A percentile compares a stretch with the other conserved stretches of the same genome.
Evolutionary conservation across 441 rosid species (phyloP).

Genomic region (Hura crepitans): DNA sequence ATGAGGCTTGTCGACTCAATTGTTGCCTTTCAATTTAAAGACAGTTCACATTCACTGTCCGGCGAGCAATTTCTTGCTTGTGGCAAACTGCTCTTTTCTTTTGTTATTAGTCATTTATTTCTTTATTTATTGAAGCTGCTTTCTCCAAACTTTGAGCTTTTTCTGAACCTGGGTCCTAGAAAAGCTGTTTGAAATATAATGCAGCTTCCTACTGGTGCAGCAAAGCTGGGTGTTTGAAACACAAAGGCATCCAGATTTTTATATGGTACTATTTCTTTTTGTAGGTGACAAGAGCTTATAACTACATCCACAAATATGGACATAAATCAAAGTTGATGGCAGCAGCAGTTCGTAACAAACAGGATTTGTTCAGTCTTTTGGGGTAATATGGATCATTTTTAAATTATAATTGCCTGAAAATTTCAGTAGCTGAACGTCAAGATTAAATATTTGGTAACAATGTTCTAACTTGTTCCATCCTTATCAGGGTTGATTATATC

Average conservation of each 20-base stretch:
- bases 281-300: conserved; percentile 67
- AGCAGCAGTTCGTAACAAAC: conserved; percentile 96
- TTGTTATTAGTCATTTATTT: no score
- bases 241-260: neutral
- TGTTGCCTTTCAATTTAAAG: no score
- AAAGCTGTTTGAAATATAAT: no score
- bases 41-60: no score
- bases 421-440: neutral
- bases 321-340: conserved; percentile 92
- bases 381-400: conserved; percentile 42
- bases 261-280: conserved; percentile 10
- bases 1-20: no score
- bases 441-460: conserved; percentile 5
- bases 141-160: no score
- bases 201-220: neutral
- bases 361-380: conserved; percentile 83
- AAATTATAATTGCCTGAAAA: neutral
- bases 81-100: no score
- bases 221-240: neutral
- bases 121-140: no score
- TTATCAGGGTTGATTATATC: conserved; percentile 77
- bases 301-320: conserved; percentile 89
- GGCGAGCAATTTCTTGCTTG: no score
- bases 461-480: conserved; percentile 5
- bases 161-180: no score